Base-by-base conservation (phyloP, 257 asterid genomes). In the Asclepias syriaca region DNA sequence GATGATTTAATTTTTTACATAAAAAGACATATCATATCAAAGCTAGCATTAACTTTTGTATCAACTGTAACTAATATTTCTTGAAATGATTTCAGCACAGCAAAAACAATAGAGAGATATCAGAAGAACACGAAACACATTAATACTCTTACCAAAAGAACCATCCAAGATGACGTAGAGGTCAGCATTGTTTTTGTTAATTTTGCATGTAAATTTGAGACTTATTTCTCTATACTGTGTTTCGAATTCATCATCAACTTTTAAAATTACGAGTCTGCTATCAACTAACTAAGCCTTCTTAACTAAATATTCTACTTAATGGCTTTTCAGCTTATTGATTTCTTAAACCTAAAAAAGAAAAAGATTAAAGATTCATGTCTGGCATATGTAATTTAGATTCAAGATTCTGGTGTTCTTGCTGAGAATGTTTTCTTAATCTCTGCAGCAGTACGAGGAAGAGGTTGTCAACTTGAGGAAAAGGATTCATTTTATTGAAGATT, bases 401-500 rank as follows among this genome's bases (percentile, higher is more conserved):
- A 34, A 34, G 39, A 34, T 34, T 34, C 39, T n/a, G 39, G 34
- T 3, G 11, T 53, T 73, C 40, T 22, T 51, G 71, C 55, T 73
- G 45, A 64, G 18, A 12, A 11, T 21, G 45, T 14, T 6, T 46
- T n/a, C 15, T 22, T 69, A 3, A 51, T 65, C 32, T 68, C 11
- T 59, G 80, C 85, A 88, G 92, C 67, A 69, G 67, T 57, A 60
- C 66, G 84, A 76, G 78, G 83, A 76, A 68, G 84, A 83, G 69
- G 49, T 74, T 22, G 75, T 74, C 58, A 74, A 72, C 22, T 37
- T 85, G 65, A 72, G 51, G 14, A 72, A 69, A 70, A 83, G 74
- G 79, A 15, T 85, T 18, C 82, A 83, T 79, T 53, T 75, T 66
- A 87, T 83, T 56, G 87, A 86, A 69, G 87, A 86, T 37, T 74